A percentile compares a stretch with the other conserved stretches of the same genome.
phyloP scores from a whole-genome alignment of 2,329 filamentous ascomycete genomes.

The Penicillium frequentans region DNA sequence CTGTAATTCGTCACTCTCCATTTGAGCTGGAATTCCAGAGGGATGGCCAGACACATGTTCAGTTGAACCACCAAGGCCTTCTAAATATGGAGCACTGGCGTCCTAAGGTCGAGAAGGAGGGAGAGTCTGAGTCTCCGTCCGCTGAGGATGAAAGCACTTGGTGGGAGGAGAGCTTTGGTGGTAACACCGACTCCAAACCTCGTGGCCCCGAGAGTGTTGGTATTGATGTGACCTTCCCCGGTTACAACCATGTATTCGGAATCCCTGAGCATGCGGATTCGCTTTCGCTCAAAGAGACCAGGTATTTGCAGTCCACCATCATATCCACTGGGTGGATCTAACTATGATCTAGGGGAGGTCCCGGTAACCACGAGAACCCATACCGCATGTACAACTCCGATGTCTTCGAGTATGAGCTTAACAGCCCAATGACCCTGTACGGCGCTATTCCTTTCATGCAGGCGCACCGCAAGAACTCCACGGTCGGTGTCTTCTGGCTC shows the following conservation, averaged over 20 bases:
- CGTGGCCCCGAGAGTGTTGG: conserved; percentile 88
- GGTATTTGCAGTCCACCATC: conserved; percentile 42
- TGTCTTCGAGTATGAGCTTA: conserved; percentile 95
- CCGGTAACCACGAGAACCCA: conserved; percentile 81
- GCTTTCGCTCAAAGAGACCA: conserved; percentile 84
- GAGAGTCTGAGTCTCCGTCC: conserved; percentile 47
- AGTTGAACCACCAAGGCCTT: conserved; percentile 84
- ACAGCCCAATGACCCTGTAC: conserved; percentile 98
- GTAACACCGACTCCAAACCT: conserved; percentile 94
- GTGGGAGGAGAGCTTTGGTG: conserved; percentile 97
- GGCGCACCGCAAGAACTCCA: conserved; percentile 88
- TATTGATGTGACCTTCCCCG: conserved; percentile 87
- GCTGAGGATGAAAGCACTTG: conserved; percentile 73
- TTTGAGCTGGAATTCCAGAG: conserved; percentile 85
- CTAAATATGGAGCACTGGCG: conserved; percentile 97
- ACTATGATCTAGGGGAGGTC: conserved; percentile 60
- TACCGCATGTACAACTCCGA: conserved; percentile 96
- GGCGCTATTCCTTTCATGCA: conserved; percentile 98
- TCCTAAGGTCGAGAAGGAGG: conserved; percentile 68
- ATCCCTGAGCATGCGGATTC: conserved; percentile 91
- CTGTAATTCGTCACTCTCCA: conserved; percentile 77
- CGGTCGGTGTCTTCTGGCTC: conserved; percentile 95
- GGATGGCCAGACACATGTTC: conserved; percentile 77
- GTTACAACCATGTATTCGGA: conserved; percentile 89
- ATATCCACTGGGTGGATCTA: conserved; percentile 9